phyloP scores from a whole-genome alignment of 345 rosid species.

The Camelina neglecta region DNA sequence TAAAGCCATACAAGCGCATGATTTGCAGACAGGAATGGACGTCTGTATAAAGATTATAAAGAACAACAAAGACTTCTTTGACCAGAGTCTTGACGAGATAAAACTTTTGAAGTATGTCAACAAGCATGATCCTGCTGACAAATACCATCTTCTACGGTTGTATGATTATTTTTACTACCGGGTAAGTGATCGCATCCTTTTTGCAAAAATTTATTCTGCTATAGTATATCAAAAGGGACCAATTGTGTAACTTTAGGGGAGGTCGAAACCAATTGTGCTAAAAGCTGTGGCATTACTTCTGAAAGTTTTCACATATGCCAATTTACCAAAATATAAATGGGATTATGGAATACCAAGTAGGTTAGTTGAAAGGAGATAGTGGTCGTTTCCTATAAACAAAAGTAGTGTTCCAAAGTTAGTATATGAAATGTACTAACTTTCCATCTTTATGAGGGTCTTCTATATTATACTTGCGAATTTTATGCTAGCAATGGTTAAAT shows the following conservation, averaged over 20 bases:
- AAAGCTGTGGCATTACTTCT: neutral
- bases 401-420: neutral
- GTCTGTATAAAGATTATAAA: constrained; percentile 97
- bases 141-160: constrained; percentile 92
- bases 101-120: constrained; percentile 97
- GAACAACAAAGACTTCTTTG: constrained; percentile 99
- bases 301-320: neutral
- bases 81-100: constrained; percentile 99
- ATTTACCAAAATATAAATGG: neutral
- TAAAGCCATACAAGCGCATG: constrained; percentile 99
- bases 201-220: neutral
- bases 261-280: neutral
- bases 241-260: neutral
- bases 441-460: neutral
- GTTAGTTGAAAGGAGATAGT: neutral
- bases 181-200: constrained; percentile 55
- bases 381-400: too few relatives aligned
- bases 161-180: constrained; percentile 97
- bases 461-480: neutral
- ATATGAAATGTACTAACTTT: constrained; percentile 4
- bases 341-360: neutral
- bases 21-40: constrained; percentile 96
- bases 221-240: neutral
- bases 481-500: neutral
- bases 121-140: constrained; percentile 98